These are phyloP conservation scores for Carpinus viminea DNA, from an alignment of 306 rosid genomes.

Conservation along the genomic window DNA sequence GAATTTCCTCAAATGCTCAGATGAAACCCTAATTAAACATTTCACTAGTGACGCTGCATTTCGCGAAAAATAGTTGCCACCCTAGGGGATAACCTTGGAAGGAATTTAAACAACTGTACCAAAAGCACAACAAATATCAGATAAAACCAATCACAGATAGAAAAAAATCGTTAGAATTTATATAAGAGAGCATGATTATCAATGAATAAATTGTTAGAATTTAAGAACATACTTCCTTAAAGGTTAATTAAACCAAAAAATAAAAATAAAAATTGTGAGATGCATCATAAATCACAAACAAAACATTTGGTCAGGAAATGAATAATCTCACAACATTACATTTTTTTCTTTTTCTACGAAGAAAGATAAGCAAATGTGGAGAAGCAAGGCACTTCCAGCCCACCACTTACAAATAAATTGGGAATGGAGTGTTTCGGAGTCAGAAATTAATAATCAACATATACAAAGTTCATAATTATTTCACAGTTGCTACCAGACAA, in stretches of 20 bases:
- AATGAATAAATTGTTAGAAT: background rate
- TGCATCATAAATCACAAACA: background rate
- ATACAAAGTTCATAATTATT: background rate
- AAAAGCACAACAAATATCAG: conserved; percentile 20
- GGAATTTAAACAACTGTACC: conserved; percentile 80
- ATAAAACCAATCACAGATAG: conserved; percentile 8
- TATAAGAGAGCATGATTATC: background rate
- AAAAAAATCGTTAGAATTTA: background rate
- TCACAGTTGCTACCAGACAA: background rate
- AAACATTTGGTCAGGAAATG: background rate
- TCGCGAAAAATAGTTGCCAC: conserved; percentile 74
- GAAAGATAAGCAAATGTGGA: background rate
- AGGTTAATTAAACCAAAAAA: background rate
- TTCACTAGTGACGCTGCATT: conserved; percentile 79
- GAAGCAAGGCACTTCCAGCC: background rate
- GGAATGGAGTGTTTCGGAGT: background rate
- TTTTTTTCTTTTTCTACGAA: background rate
- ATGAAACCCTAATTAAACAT: background rate
- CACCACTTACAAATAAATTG: background rate
- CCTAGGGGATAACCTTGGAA: conserved; percentile 83
- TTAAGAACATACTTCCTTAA: background rate
- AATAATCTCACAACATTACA: background rate
- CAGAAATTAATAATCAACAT: background rate
- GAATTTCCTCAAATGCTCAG: background rate
- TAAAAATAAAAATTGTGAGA: background rate